Base-by-base conservation (phyloP, 2,329 filamentous ascomycete genomes). In the Scedosporium minutisporum region DNA sequence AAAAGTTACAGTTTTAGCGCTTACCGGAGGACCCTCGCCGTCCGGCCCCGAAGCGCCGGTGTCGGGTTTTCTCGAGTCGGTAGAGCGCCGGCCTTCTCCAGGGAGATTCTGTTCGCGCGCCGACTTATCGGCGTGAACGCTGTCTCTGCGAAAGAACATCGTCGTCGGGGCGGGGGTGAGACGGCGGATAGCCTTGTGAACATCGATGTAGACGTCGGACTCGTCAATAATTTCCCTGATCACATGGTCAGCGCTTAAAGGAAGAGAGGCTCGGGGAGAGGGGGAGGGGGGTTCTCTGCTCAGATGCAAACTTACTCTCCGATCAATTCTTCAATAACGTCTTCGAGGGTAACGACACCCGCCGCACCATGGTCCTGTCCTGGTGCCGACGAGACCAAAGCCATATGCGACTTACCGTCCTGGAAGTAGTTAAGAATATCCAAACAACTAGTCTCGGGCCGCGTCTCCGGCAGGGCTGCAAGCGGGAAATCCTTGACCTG, bases 371-470 rank as follows among this genome's bases (percentile, higher is more conserved):
- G 87, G 69, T 96, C 88, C 67, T 96, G 91, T n/a, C 93, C 93
- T 1, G 95, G 95, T 38, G 76, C 82, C 70, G 96, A 90, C 0
- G 93, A 97, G 7, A 97, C 95, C 29, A 99, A 80, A 0, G 97
- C 93, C 93, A 99, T 96, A 74, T 99, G 95, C 1, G 93, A 96
- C 74, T 99, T 99, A 69, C 95, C 95, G 78, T 99, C 95, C 75
- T 99, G 95, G 79, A 99, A 99, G 76, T 97, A 99, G 77, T 99
- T 99, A 77, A 99, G 91, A 70, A 99, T 97, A 73, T 99, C 95
- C 63, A 99, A 77, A 73, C 95, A 99, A 77, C 93, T 97, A 0
- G 95, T 99, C 72, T 97, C 91, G 0, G 95, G 91, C 9, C 91
- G 86, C 0, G 95, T 99, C 74, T 99, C 95, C 1, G 96, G 95